Percentiles rank a stretch among this genome's conserved stretches.
phyloP scores from a whole-genome alignment of 352 stramenopile species.

The Pythium grandisporangium region DNA sequence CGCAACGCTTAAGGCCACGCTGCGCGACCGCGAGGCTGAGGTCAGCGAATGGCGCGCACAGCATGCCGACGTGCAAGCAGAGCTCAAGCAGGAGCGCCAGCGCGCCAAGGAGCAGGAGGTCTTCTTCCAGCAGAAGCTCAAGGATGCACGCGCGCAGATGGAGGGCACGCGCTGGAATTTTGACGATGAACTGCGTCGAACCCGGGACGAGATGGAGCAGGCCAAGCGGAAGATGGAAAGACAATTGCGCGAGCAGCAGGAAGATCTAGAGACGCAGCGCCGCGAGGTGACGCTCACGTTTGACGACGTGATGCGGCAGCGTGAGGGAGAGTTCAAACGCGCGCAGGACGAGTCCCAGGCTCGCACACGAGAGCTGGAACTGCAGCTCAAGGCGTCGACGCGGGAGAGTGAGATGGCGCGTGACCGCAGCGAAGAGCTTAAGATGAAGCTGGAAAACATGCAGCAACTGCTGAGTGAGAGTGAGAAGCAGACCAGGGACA shows the following conservation, averaged over 20 bases:
- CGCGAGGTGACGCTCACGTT: conserved; percentile 66
- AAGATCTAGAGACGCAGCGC: conserved; percentile 66
- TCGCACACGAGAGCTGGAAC: conserved; percentile 46
- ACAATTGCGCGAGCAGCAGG: conserved; percentile 60
- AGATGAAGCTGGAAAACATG: conserved; percentile 61
- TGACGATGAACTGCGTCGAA: conserved; percentile 56
- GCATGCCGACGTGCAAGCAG: conserved; percentile 34
- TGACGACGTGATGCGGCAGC: conserved; percentile 65
- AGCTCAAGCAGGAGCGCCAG: conserved; percentile 40
- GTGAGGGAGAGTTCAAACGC: conserved; percentile 49
- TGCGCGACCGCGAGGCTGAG: conserved; percentile 68
- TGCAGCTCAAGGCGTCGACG: conserved; percentile 34
- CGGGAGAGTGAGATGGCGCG: conserved; percentile 32
- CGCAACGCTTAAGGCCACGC: conserved; percentile 52
- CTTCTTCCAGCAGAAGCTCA: conserved; percentile 64
- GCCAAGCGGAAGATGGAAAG: conserved; percentile 36
- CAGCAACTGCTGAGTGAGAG: conserved; percentile 40
- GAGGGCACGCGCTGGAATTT: conserved; percentile 67
- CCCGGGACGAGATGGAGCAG: conserved; percentile 54
- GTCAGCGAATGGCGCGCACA: conserved; percentile 56
- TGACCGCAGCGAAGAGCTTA: conserved; percentile 39
- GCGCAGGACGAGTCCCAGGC: conserved; percentile 27
- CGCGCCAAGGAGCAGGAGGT: conserved; percentile 32
- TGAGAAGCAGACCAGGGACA: conserved; percentile 55
- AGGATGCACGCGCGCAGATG: conserved; percentile 60